phyloP scores from a whole-genome alignment of 495 filamentous ascomycete genomes.

The Aspergillus ellipticus region DNA sequence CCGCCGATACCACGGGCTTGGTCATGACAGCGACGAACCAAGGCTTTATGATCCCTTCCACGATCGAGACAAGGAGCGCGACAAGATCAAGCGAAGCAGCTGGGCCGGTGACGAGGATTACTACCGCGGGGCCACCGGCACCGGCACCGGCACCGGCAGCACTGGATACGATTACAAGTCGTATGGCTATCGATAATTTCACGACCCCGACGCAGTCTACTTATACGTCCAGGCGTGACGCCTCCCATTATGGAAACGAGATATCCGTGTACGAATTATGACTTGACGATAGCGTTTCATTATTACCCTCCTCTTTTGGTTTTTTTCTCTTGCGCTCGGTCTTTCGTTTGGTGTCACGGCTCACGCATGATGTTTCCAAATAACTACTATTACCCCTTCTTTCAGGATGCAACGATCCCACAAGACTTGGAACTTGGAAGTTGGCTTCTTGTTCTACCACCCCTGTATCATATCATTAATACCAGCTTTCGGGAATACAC shows the following conservation, averaged over 20 bases:
- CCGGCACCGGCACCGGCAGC: slow-evolving; percentile 25
- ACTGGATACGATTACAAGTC: slow-evolving; percentile 32
- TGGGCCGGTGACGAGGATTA: slow-evolving; percentile 37
- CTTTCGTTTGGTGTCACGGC: neutral
- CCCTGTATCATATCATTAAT: neutral
- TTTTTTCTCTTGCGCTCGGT: neutral
- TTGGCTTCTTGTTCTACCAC: neutral
- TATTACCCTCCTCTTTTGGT: neutral
- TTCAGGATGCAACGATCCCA: no score
- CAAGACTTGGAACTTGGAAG: neutral
- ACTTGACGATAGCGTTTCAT: slow-evolving; percentile 1
- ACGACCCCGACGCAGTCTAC: slow-evolving; percentile 2
- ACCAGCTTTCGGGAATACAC: neutral
- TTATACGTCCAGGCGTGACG: slow-evolving; percentile 3
- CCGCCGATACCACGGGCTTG: slow-evolving; percentile 26
- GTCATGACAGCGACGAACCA: slow-evolving; percentile 23
- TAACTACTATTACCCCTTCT: no score
- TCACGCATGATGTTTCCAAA: neutral
- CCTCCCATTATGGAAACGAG: neutral
- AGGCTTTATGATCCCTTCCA: slow-evolving; percentile 25
- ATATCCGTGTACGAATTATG: neutral
- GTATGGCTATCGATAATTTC: slow-evolving; percentile 25
- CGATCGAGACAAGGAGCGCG: slow-evolving; percentile 29
- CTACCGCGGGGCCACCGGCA: slow-evolving; percentile 38
- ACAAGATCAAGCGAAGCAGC: slow-evolving; percentile 24